Base-by-base conservation (phyloP, 139 green algal species). In the Mychonastes homosphaera region DNA sequence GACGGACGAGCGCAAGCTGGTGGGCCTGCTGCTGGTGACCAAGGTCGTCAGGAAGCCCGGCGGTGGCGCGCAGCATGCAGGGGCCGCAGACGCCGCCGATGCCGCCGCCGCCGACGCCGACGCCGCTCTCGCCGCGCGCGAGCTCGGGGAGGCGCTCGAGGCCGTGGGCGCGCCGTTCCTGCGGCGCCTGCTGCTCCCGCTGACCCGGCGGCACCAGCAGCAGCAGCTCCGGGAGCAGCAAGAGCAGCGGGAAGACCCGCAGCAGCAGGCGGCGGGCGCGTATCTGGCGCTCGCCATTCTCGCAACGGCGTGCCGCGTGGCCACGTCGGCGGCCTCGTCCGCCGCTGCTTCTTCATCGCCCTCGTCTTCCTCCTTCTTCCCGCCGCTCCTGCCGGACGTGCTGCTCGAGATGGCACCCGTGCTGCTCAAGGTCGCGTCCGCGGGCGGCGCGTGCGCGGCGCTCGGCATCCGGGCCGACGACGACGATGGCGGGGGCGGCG, bases 1-100 rank as follows among this genome's bases (percentile, higher is more conserved):
- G 1, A 29, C 23, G 1, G 66, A 79, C 53, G 72, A 79, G 30
- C 64, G 53, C 73, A 89, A 81, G 59, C 82, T 89, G 60, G 82
- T 87, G 7, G 83, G 83, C 5, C 66, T 90, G 35, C 64, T 90
- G 23, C 63, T 90, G 39, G 79, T 84, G 5, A 85, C 79, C 6
- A 78, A 77, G 13, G 38, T n/a, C 38, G 13, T n/a, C 38, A 45
- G 13, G 13, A 45, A 45, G 15, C 13, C 15, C 38, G 15, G 38
- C 13, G 13, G 13, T 45, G 13, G 13, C 13, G 38, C 38, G 13
- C 15, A 45, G 13, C 38, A 45, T 13, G 13, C 38, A 45, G 38
- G 13, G 13, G 13, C 13, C 13, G 13, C 13, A 56, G 28, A 40
- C 13, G 38, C n/a, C n/a, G n/a, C n/a, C n/a, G n/a, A n/a, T n/a